phyloP scores from a whole-genome alignment of 495 filamentous ascomycete genomes.

The Lasiosphaeriaceae sp. region DNA sequence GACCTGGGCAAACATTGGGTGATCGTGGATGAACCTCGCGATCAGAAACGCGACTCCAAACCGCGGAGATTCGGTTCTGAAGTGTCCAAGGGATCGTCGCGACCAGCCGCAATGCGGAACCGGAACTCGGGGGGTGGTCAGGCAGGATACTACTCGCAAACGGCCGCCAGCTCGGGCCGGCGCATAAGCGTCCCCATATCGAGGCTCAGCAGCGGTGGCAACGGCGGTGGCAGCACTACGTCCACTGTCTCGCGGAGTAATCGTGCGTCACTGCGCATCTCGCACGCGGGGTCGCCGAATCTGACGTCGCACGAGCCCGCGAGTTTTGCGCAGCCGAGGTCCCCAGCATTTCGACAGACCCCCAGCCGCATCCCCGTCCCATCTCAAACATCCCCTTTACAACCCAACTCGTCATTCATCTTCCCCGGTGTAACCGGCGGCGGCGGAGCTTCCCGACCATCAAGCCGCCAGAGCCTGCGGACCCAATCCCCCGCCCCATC shows the following conservation, averaged over 20 bases:
- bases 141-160: constrained; percentile 18
- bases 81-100: constrained; percentile 11
- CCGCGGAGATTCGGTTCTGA: constrained; percentile 15
- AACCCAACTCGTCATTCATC: constrained; percentile 15
- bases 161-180: constrained; percentile 18
- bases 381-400: not conserved
- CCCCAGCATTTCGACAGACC: constrained; percentile 22
- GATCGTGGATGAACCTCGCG: constrained; percentile 50
- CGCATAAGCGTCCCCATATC: constrained; percentile 39
- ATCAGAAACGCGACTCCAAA: constrained; percentile 14
- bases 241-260: constrained; percentile 14
- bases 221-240: constrained; percentile 8
- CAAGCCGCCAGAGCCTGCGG: constrained; percentile 24
- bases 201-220: constrained; percentile 20
- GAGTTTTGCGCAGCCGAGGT: constrained; percentile 50
- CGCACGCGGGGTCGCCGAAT: constrained; percentile 43
- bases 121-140: constrained; percentile 4
- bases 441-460: constrained; percentile 22
- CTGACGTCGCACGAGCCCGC: constrained; percentile 42
- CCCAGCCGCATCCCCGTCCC: constrained; percentile 41
- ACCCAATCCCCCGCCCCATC: not conserved
- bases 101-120: not conserved
- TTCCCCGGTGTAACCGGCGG: not conserved
- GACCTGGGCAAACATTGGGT: constrained; percentile 70
- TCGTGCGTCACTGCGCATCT: constrained; percentile 34